phyloP scores from a whole-genome alignment of 495 filamentous ascomycete species.

The Podospora australis region DNA sequence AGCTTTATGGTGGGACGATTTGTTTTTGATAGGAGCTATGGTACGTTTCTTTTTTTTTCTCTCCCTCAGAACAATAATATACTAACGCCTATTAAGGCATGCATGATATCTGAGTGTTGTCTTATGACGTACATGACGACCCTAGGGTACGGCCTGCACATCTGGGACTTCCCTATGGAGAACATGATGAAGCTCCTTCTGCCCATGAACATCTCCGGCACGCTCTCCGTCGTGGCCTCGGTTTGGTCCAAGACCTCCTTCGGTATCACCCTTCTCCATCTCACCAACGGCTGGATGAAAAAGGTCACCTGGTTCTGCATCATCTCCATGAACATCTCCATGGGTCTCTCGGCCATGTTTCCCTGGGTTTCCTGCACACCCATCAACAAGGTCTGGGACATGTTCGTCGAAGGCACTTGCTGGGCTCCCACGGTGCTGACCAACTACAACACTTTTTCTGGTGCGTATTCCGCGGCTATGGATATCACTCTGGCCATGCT shows the following conservation, averaged over 20 bases:
- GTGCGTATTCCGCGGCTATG: constrained; percentile 28
- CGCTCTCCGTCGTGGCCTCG: constrained; percentile 17
- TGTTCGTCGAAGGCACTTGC: constrained; percentile 17
- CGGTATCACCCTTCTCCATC: constrained; percentile 22
- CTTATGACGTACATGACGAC: constrained; percentile 10
- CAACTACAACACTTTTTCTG: constrained; percentile 17
- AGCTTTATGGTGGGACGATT: constrained; percentile 28
- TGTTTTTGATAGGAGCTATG: constrained; percentile 24
- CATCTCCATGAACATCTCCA: constrained; percentile 17
- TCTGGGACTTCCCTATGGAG: constrained; percentile 20
- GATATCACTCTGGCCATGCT: constrained; percentile 28
- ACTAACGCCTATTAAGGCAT: constrained; percentile 1
- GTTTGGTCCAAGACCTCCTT: constrained; percentile 27
- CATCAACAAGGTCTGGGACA: constrained; percentile 24
- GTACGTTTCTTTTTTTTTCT: constrained; percentile 11
- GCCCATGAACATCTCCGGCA: constrained; percentile 9
- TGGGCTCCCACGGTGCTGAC: constrained; percentile 14
- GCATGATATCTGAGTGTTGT: constrained; percentile 5
- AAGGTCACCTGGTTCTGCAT: constrained; percentile 18
- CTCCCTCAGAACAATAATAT: background rate
- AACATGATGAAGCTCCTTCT: constrained; percentile 12
- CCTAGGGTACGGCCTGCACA: constrained; percentile 24
- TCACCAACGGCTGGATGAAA: constrained; percentile 16
- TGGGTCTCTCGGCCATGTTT: constrained; percentile 12
- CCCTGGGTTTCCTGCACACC: constrained; percentile 25